phyloP scores from a whole-genome alignment of 306 rosid species.

The Prinsepia uniflora region DNA sequence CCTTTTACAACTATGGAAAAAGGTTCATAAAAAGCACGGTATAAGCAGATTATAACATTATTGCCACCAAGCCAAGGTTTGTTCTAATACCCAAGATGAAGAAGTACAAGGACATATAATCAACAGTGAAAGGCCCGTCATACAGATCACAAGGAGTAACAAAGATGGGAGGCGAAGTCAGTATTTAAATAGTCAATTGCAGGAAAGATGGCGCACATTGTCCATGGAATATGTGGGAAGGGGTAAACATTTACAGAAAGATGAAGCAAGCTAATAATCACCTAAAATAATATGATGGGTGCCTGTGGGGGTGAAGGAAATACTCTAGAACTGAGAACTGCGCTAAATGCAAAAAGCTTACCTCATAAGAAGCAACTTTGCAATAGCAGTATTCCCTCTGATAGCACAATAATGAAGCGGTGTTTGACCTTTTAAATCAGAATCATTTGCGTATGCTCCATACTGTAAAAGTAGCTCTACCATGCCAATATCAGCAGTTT shows the following conservation, averaged over 20 bases:
- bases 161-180: no score
- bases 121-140: not conserved
- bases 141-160: not conserved
- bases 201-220: no score
- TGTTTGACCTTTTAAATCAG: constrained; percentile 54
- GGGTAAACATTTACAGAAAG: no score
- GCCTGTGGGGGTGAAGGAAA: no score
- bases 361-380: constrained; percentile 61
- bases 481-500: constrained; percentile 60
- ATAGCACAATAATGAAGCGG: constrained; percentile 62
- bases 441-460: constrained; percentile 61
- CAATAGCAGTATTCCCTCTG: constrained; percentile 39
- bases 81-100: no score
- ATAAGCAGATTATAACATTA: not conserved
- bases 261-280: no score
- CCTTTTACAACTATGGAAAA: not conserved
- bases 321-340: no score
- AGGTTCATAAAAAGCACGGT: not conserved
- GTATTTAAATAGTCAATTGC: no score
- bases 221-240: no score
- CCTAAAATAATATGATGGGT: no score
- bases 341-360: constrained; percentile 10
- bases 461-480: constrained; percentile 74
- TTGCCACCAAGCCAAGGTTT: no score
- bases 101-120: no score